Conservation (phyloP, 495 filamentous ascomycete genomes). For the Bathelium albidoporum region DNA sequence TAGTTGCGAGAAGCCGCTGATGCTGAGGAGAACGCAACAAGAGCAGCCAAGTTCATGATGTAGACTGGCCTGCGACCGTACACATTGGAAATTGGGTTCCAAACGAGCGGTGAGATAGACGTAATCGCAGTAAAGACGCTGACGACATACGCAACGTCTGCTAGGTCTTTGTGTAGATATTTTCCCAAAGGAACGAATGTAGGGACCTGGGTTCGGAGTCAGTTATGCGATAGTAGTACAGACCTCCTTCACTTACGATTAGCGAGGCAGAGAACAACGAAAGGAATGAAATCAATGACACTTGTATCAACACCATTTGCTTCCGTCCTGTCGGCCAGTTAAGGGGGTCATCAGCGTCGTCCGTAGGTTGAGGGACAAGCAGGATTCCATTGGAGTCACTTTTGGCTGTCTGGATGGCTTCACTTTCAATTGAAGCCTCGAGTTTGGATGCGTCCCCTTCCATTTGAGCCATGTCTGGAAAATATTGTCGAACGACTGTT, state of each 20-base stretch:
- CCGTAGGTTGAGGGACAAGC: not conserved
- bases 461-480: too few relatives aligned
- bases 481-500: too few relatives aligned
- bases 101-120: slow-evolving; percentile 26
- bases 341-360: not conserved
- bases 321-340: slow-evolving; percentile 1
- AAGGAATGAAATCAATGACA: not conserved
- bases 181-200: slow-evolving; percentile 24
- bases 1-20: not conserved
- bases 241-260: not conserved
- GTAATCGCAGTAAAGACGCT: slow-evolving; percentile 16
- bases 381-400: not conserved
- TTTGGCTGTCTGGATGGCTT: not conserved
- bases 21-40: not conserved
- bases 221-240: not conserved
- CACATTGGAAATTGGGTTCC: slow-evolving; percentile 24
- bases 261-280: not conserved
- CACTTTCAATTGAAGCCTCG: not conserved
- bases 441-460: not conserved
- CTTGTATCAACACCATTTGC: not conserved
- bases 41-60: slow-evolving; percentile 8
- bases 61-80: slow-evolving; percentile 34
- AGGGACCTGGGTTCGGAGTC: not conserved
- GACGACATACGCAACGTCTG: slow-evolving; percentile 19
- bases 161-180: slow-evolving; percentile 20